These are phyloP conservation scores for Albifimbria verrucaria DNA, from an alignment of 2,329 filamentous ascomycete species.

Conservation along the genomic window DNA sequence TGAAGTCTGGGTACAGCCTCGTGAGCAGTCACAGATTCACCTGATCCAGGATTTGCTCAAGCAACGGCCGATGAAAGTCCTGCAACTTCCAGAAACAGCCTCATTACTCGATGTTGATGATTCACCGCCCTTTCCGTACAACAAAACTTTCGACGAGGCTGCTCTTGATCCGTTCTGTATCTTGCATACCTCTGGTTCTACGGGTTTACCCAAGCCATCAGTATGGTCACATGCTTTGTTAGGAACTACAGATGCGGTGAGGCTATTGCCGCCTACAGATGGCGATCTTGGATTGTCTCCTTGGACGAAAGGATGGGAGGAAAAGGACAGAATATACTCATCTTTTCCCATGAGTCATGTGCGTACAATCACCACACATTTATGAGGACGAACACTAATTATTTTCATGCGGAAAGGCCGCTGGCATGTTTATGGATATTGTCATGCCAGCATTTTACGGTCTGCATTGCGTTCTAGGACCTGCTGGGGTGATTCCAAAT, in stretches of 20 bases:
- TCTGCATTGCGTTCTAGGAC: conserved; percentile 33
- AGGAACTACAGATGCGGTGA: conserved; percentile 32
- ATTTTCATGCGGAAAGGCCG: conserved; percentile 26
- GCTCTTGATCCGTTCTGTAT: conserved; percentile 31
- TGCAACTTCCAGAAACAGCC: conserved; percentile 23
- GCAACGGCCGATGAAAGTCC: conserved; percentile 20
- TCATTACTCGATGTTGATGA: conserved; percentile 20
- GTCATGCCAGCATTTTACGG: conserved; percentile 32
- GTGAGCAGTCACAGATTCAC: conserved; percentile 11
- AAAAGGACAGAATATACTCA: conserved; percentile 27
- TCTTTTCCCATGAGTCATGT: conserved; percentile 34
- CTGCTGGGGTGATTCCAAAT: conserved; percentile 29
- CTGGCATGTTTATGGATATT: conserved; percentile 39
- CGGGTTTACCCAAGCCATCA: conserved; percentile 39
- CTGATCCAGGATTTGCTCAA: conserved; percentile 19
- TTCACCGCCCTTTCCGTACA: conserved; percentile 21
- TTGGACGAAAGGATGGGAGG: conserved; percentile 24
- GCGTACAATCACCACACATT: conserved; percentile 8
- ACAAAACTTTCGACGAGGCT: conserved; percentile 28
- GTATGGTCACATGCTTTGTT: conserved; percentile 27
- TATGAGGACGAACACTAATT: background rate
- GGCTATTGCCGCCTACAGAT: conserved; percentile 26
- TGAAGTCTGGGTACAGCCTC: conserved; percentile 24
- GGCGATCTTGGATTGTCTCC: conserved; percentile 24
- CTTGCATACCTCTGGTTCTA: conserved; percentile 40